Conservation (phyloP, 257 asterid genomes). For the Plectranthus barbatus region DNA sequence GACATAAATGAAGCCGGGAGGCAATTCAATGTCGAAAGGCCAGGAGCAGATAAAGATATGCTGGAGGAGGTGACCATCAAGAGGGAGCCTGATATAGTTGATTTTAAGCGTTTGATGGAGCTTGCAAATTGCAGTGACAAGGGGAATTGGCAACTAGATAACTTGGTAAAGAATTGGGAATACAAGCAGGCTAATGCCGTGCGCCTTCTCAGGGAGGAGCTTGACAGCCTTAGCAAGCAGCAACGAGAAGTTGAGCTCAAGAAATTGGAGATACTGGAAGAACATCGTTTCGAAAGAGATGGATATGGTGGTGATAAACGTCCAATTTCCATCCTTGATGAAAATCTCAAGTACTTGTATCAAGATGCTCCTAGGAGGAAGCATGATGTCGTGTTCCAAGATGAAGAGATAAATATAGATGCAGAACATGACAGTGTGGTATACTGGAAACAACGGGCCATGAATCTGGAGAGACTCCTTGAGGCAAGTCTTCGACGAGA, state of each 20-base stretch:
- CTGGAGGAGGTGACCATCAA: constrained; percentile 64
- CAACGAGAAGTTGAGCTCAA: constrained; percentile 82
- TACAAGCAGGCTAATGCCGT: constrained; percentile 73
- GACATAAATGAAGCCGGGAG: constrained; percentile 77
- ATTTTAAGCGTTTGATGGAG: constrained; percentile 66
- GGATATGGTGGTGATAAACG: constrained; percentile 73
- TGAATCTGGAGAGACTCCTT: constrained; percentile 59
- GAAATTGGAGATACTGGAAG: constrained; percentile 79
- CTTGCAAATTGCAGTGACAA: constrained; percentile 66
- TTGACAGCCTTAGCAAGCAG: constrained; percentile 73
- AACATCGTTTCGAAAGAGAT: constrained; percentile 70
- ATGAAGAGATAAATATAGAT: constrained; percentile 46
- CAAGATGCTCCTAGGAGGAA: constrained; percentile 53
- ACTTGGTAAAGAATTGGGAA: constrained; percentile 81
- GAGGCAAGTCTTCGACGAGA: constrained; percentile 59
- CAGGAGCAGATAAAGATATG: constrained; percentile 75
- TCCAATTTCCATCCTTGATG: constrained; percentile 72
- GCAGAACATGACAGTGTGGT: constrained; percentile 54
- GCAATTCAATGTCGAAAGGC: constrained; percentile 77
- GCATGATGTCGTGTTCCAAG: constrained; percentile 34
- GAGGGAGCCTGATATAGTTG: constrained; percentile 58
- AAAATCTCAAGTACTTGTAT: constrained; percentile 48
- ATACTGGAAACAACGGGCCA: constrained; percentile 68
- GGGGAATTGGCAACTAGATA: constrained; percentile 72
- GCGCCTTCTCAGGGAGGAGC: constrained; percentile 80